Conservation (phyloP, 2,329 filamentous ascomycete genomes). For the Dothistroma pini region DNA sequence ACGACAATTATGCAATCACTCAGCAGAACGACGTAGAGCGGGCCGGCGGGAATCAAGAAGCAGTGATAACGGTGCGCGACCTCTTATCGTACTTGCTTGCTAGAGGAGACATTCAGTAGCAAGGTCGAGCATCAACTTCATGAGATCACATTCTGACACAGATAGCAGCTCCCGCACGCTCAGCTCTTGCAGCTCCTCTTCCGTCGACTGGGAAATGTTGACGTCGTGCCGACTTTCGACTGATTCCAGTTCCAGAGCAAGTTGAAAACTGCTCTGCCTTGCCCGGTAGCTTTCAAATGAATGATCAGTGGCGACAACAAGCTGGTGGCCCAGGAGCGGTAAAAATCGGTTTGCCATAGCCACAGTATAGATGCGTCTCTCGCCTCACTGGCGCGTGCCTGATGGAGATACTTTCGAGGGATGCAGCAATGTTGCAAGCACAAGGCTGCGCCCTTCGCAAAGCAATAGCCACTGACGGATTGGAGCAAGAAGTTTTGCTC, state of each 20-base stretch:
- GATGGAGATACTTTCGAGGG: no score
- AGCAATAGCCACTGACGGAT: no score
- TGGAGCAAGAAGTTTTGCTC: no score
- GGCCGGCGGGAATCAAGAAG: conserved; percentile 55
- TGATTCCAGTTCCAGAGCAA: neutral
- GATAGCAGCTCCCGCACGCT: conserved; percentile 24
- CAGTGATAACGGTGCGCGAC: conserved; percentile 49
- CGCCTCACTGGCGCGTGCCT: no score
- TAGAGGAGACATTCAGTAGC: neutral
- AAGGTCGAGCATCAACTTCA: neutral
- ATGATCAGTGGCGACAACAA: neutral
- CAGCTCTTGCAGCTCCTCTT: conserved; percentile 30
- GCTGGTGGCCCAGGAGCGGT: no score
- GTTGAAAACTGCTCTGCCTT: neutral
- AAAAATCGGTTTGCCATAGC: no score
- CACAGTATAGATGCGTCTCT: no score
- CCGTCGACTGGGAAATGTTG: conserved; percentile 24
- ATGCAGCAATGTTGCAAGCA: no score
- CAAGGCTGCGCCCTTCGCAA: no score
- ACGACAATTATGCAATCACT: conserved; percentile 59
- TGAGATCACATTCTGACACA: neutral
- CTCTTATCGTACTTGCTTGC: conserved; percentile 2
- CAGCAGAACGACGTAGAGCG: conserved; percentile 60
- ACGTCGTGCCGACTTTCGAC: conserved; percentile 20
- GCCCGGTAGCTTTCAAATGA: neutral